Evolutionary conservation across 257 asterid species (phyloP).

Genomic region (Anisodus tanguticus): DNA sequence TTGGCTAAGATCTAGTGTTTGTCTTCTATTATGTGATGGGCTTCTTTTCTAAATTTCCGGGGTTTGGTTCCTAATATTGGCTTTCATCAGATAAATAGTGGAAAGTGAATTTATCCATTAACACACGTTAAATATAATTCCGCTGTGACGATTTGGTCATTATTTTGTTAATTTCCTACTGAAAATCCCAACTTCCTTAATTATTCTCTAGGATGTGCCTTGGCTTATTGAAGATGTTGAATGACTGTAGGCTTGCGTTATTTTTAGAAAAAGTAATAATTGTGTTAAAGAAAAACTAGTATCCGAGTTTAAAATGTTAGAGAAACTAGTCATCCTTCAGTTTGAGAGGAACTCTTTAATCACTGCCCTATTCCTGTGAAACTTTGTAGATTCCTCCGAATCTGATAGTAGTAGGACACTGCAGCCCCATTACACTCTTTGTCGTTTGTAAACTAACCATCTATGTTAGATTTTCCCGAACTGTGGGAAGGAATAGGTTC

Average conservation of each 20-base stretch:
- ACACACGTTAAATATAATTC: neutral
- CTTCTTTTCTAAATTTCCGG: neutral
- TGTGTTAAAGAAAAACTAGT: too few relatives aligned
- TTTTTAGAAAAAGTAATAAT: too few relatives aligned
- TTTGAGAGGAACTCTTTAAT: too few relatives aligned
- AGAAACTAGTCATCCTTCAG: too few relatives aligned
- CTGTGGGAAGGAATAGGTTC: neutral
- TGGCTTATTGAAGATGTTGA: neutral
- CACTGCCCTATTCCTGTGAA: too few relatives aligned
- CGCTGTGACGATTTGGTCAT: neutral
- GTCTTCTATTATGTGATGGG: neutral
- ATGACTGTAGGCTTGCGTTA: neutral
- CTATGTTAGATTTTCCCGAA: neutral
- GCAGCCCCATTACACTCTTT: neutral
- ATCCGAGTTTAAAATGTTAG: too few relatives aligned
- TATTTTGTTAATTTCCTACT: neutral
- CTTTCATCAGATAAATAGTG: neutral
- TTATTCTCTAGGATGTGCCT: neutral
- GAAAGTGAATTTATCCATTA: neutral
- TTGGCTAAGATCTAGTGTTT: constrained; percentile 39
- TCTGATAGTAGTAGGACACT: neutral
- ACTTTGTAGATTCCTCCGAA: too few relatives aligned
- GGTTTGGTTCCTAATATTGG: neutral
- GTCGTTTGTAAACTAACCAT: neutral
- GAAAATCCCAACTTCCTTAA: neutral